phyloP scores from a whole-genome alignment of 768 basidiomycete genomes.

The Termitomyces eurrhizus region DNA sequence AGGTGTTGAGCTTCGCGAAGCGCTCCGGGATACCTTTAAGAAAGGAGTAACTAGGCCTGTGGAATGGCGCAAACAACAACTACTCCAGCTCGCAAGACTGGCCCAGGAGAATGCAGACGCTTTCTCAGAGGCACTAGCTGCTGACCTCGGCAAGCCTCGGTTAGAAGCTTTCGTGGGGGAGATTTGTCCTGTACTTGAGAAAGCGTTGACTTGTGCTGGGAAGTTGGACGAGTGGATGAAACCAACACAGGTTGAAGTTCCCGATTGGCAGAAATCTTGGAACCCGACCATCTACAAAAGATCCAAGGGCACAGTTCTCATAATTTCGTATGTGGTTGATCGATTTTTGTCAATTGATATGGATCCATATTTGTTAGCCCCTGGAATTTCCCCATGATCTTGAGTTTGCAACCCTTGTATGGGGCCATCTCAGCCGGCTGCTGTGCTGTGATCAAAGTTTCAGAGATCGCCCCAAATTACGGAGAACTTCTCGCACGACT shows the following conservation, averaged over 20 bases:
- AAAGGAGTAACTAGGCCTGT: constrained; percentile 47
- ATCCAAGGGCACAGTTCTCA: constrained; percentile 59
- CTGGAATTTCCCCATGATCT: constrained; percentile 64
- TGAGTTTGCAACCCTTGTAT: constrained; percentile 53
- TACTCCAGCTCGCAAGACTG: constrained; percentile 58
- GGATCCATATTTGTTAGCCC: constrained; percentile 29
- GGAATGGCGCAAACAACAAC: constrained; percentile 60
- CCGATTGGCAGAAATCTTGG: constrained; percentile 46
- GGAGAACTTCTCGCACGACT: constrained; percentile 49
- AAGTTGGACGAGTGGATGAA: constrained; percentile 57
- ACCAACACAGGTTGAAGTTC: constrained; percentile 34
- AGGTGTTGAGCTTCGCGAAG: constrained; percentile 26
- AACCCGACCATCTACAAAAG: constrained; percentile 48
- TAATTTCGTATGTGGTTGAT: constrained; percentile 49
- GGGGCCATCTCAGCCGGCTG: constrained; percentile 78
- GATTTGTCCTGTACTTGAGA: constrained; percentile 37
- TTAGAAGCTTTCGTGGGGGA: constrained; percentile 41
- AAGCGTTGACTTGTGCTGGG: constrained; percentile 38
- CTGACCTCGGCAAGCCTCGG: constrained; percentile 49
- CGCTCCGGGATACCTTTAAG: constrained; percentile 45
- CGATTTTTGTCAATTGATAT: constrained; percentile 8
- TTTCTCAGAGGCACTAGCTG: constrained; percentile 41
- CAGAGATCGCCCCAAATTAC: constrained; percentile 52
- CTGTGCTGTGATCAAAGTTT: constrained; percentile 62
- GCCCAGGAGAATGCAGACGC: constrained; percentile 57